Base-by-base conservation (phyloP, 495 filamentous ascomycete genomes). In the Xylaria curta region DNA sequence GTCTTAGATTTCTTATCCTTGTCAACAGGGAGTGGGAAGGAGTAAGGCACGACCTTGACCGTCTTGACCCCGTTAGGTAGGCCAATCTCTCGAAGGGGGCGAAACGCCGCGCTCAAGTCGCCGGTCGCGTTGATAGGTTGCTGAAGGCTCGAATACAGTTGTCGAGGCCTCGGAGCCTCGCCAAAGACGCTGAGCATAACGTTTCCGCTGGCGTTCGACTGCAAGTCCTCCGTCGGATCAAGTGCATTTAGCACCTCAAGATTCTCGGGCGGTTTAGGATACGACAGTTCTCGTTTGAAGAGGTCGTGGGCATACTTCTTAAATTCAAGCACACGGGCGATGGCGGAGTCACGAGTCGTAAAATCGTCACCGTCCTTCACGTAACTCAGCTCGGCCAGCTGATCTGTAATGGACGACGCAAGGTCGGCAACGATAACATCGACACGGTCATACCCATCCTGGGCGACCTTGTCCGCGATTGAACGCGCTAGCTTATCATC, bases 141-240 rank as follows among this genome's bases (percentile, higher is more conserved):
- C 73, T 91, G 91, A 33, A 94, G 81, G 80, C 94, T 97, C 17
- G 94, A 94, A 79, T 94, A 97, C 19, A 97, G 84, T 66, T 95
- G 93, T 74, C 90, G 92, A 19, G 91, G 85, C 42, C 88, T 89
- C 38, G 89, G 87, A n/a, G 90, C 90, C 61, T 90, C 90, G 44
- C 90, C 91, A 66, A 89, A 91, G 1, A 96, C 82, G 0, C 92
- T 94, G 71, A 97, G 81, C 1, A 93, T 90, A 31, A 88, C 79
- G 56, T 87, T 87, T 44, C 86, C 87, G 60, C 77, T 62, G 60
- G 78, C 74, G 71, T 74, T 76, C 4, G 74, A 77, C 33, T 72
- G 76, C 24, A 76, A 28, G 40, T 77, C 76, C 40, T 68, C 74
- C 17, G 71, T 73, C 0, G 73, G 60, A 71, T 75, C 69, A 59